Evolutionary conservation across 2,329 filamentous ascomycete species (phyloP).

Genomic region (Neospermospora avenae): DNA sequence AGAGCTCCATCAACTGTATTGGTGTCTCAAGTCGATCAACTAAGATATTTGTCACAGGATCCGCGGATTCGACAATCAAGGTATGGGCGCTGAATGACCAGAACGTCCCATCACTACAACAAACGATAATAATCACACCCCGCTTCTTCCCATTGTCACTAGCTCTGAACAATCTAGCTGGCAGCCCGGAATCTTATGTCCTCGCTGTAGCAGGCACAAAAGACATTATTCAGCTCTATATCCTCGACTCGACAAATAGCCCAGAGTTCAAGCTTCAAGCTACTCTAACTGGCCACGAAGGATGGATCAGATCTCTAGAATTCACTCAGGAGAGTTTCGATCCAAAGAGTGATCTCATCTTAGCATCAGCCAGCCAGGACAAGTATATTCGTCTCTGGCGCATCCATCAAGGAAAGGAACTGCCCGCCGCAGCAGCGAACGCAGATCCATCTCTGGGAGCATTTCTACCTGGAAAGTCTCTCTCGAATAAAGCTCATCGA

Average conservation of each 20-base stretch:
- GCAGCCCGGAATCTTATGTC: slow-evolving; percentile 50
- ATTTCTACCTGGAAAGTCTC: slow-evolving; percentile 63
- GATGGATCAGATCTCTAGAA: slow-evolving; percentile 85
- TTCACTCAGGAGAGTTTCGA: slow-evolving; percentile 63
- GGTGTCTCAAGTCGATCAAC: slow-evolving; percentile 36
- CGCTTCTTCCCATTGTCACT: slow-evolving; percentile 80
- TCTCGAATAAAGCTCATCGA: slow-evolving; percentile 86
- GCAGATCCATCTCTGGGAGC: slow-evolving; percentile 56
- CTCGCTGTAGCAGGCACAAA: slow-evolving; percentile 86
- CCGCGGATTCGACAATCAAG: slow-evolving; percentile 70
- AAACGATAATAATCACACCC: slow-evolving; percentile 70
- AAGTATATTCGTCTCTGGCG: slow-evolving; percentile 96
- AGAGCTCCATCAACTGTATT: slow-evolving; percentile 72
- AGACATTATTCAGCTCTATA: slow-evolving; percentile 76
- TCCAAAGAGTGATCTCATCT: slow-evolving; percentile 63
- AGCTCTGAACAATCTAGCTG: slow-evolving; percentile 61
- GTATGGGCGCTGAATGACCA: slow-evolving; percentile 62
- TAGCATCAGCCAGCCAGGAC: slow-evolving; percentile 94
- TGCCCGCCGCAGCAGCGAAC: slow-evolving; percentile 54
- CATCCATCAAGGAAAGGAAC: slow-evolving; percentile 66
- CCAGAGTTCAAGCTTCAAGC: slow-evolving; percentile 67
- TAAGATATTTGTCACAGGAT: slow-evolving; percentile 68
- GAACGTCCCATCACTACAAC: slow-evolving; percentile 51
- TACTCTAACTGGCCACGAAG: slow-evolving; percentile 84
- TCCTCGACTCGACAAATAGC: slow-evolving; percentile 45